Conservation (phyloP, 169 alveolate species). For the Plasmodium berghei region DNA sequence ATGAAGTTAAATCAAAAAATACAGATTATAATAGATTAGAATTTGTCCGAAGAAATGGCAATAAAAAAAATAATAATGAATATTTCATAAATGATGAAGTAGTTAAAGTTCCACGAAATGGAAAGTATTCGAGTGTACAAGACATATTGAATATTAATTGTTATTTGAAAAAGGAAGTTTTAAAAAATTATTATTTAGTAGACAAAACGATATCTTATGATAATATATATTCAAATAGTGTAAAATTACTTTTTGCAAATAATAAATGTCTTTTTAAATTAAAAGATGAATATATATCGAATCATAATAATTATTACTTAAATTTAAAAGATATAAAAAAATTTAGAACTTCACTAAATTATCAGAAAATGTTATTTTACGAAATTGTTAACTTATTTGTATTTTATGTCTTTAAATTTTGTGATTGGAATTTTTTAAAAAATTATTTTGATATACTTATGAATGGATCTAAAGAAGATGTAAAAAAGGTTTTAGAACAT, state of each 20-base stretch:
- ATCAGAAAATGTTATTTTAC: slow-evolving; percentile 36
- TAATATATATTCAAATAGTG: background rate
- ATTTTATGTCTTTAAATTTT: slow-evolving; percentile 60
- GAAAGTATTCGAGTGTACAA: background rate
- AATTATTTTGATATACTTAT: slow-evolving; percentile 62
- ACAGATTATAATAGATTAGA: too few relatives aligned
- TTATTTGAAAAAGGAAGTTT: slow-evolving; percentile 23
- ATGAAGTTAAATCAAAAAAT: too few relatives aligned
- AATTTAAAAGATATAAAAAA: slow-evolving; percentile 56
- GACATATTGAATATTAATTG: slow-evolving; percentile 42
- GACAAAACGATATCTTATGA: slow-evolving; percentile 52
- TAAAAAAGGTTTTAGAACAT: slow-evolving; percentile 1
- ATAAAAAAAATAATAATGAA: background rate
- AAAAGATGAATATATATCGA: slow-evolving; percentile 24
- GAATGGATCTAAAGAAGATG: slow-evolving; percentile 25
- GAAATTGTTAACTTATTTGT: slow-evolving; percentile 61
- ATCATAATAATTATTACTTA: slow-evolving; percentile 23
- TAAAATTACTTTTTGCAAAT: slow-evolving; percentile 2
- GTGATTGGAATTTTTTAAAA: slow-evolving; percentile 46
- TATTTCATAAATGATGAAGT: too few relatives aligned
- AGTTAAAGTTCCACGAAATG: too few relatives aligned
- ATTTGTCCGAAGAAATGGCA: background rate
- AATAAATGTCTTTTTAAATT: slow-evolving; percentile 50
- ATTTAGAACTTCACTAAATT: slow-evolving; percentile 16
- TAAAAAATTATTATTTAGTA: slow-evolving; percentile 28